Evolutionary conservation across 306 rosid species (phyloP).

Genomic region (Rosa chinensis): DNA sequence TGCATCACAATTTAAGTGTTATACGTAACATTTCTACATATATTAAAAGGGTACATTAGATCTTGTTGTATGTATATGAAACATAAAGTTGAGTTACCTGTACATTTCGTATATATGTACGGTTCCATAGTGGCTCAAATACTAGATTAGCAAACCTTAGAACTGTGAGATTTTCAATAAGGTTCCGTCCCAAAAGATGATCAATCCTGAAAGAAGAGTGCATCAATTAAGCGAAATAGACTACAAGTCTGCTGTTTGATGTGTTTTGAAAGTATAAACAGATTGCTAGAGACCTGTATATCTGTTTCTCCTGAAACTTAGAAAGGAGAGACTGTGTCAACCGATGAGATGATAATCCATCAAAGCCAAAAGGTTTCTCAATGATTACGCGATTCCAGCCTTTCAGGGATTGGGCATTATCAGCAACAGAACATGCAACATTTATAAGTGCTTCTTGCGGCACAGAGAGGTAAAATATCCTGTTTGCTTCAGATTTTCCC

Average conservation of each 20-base stretch:
- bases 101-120: conserved; percentile 68
- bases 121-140: conserved; percentile 90
- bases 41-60: conserved; percentile 7
- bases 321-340: conserved; percentile 79
- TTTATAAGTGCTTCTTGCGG: conserved; percentile 92
- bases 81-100: conserved; percentile 45
- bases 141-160: conserved; percentile 91
- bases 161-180: conserved; percentile 91
- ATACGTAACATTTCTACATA: neutral
- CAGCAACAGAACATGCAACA: conserved; percentile 66
- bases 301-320: conserved; percentile 78
- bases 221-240: neutral
- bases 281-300: conserved; percentile 62
- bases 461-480: conserved; percentile 94
- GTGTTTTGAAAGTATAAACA: conserved; percentile 1
- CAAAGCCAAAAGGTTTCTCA: conserved; percentile 93
- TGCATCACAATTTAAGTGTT: conserved; percentile 28
- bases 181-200: conserved; percentile 93
- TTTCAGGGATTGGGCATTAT: conserved; percentile 68
- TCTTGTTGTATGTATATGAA: neutral
- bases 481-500: conserved; percentile 69
- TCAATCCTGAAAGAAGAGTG: conserved; percentile 72
- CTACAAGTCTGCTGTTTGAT: neutral
- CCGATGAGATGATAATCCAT: conserved; percentile 65
- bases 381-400: conserved; percentile 94